Evolutionary conservation across 768 basidiomycete species (phyloP).

Genomic region (Kwoniella sp.): DNA sequence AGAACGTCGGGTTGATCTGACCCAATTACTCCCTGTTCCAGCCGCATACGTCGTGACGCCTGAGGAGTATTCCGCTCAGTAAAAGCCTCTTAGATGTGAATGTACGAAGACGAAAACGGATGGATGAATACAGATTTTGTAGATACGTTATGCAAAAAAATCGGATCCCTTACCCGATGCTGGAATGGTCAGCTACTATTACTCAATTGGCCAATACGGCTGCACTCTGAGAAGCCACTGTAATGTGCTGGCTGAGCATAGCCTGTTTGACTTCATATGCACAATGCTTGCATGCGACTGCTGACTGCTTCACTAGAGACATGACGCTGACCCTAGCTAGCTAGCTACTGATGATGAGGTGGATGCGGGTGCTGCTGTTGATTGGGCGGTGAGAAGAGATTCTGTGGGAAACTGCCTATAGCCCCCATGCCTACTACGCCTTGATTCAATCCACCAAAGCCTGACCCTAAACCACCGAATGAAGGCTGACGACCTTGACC

Average conservation of each 20-base stretch:
- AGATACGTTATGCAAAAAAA: background rate
- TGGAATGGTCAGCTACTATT: no score
- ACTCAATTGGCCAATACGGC: no score
- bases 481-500: conserved; percentile 23
- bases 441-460: conserved; percentile 6
- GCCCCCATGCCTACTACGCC: background rate
- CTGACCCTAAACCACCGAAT: conserved; percentile 24
- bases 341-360: conserved; percentile 15
- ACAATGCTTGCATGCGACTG: conserved; percentile 1
- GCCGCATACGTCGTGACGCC: conserved; percentile 40
- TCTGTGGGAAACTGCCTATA: conserved; percentile 17
- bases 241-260: no score
- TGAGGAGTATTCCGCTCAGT: conserved; percentile 25
- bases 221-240: no score
- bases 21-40: background rate
- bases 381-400: conserved; percentile 24
- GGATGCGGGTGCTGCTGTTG: conserved; percentile 26
- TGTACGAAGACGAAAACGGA: conserved; percentile 6
- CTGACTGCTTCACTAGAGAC: background rate
- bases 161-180: background rate
- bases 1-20: no score
- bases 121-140: background rate
- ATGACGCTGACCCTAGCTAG: background rate
- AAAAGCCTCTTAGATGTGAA: background rate
- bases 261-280: background rate